A percentile compares a stretch with the other conserved stretches of the same genome.
These are phyloP conservation scores for Tolypocladium album DNA, from an alignment of 2,329 filamentous ascomycete genomes.

Conservation along the genomic window DNA sequence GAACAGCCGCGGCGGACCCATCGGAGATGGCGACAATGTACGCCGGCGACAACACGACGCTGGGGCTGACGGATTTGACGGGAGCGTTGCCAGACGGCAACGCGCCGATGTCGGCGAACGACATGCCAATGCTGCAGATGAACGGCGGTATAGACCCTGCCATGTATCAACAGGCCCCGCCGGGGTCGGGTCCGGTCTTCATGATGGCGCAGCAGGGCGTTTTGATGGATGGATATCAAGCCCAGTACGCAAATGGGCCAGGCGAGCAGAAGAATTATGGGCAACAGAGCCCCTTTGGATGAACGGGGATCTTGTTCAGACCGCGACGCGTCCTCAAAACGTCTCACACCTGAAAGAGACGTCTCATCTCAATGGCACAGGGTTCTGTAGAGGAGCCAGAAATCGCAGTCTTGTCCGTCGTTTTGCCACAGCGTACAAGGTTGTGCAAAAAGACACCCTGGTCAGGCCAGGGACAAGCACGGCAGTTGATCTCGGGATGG, in stretches of 20 bases:
- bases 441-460: not conserved
- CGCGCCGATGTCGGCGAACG: constrained; percentile 3
- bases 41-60: constrained; percentile 10
- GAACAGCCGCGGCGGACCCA: constrained; percentile 8
- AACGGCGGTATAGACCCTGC: constrained; percentile 4
- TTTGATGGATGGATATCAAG: constrained; percentile 9
- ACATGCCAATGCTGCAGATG: constrained; percentile 7
- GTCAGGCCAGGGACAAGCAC: not conserved
- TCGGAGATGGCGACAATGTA: constrained; percentile 9
- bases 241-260: constrained; percentile 8
- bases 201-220: constrained; percentile 11
- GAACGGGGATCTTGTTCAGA: not conserved
- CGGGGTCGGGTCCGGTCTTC: constrained; percentile 7
- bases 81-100: constrained; percentile 8
- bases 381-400: not conserved
- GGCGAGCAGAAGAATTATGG: constrained; percentile 6
- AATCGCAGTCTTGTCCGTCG: not conserved
- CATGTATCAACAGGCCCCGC: constrained; percentile 11
- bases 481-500: not conserved
- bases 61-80: constrained; percentile 10
- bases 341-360: not conserved
- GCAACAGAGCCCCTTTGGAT: constrained; percentile 5
- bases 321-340: not conserved
- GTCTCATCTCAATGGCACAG: not conserved
- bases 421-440: not conserved